Base-by-base conservation (phyloP, 2,329 filamentous ascomycete genomes). In the Aspergillus sp. region DNA sequence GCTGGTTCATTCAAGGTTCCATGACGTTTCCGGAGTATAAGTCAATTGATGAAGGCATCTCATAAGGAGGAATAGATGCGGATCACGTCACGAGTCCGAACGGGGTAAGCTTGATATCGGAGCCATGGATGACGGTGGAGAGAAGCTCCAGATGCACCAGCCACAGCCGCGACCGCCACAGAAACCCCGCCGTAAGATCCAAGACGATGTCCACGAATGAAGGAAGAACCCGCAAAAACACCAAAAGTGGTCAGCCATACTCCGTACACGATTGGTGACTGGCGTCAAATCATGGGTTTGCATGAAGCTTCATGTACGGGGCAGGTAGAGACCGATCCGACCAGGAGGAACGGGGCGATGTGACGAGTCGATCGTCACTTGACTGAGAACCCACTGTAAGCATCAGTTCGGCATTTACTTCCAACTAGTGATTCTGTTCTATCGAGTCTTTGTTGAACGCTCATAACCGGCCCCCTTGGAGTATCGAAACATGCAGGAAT, bases 31-130 rank as follows among this genome's bases (percentile, higher is more conserved):
- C 26, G 45, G 17, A 40, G 19, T 7, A 4, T 17, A 11, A 26
- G 4, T 30, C 13, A 13, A 43, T 20, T n/a, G 16, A 30, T 32
- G 20, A 38, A 42, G 30, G 4, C 16, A 35, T 13, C 10, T 30
- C 26, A 8, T 14, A 16, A 40, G 33, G 49, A 26, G 24, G 22
- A 17, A 13, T 17, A 10, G 17, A 22, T 9, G 3, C 32, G 6
- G 16, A 45, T 40, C 41, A 50, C 32, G 55, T 55, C 52, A 57
- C 53, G 24, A 55, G 50, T 48, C 26, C n/a, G 45, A 22, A 52
- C 7, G 30, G n/a, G 42, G 41, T 49, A 49, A 43, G 16, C 10
- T 24, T 17, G 11, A 19, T 13, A 20, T 4, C 17, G 40, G 7
- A 19, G 40, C 40, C 40, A 42, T 42, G 40, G 40, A 22, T 51